Conservation (phyloP, 2,329 filamentous ascomycete species). For the Blumeriella jaapii region DNA sequence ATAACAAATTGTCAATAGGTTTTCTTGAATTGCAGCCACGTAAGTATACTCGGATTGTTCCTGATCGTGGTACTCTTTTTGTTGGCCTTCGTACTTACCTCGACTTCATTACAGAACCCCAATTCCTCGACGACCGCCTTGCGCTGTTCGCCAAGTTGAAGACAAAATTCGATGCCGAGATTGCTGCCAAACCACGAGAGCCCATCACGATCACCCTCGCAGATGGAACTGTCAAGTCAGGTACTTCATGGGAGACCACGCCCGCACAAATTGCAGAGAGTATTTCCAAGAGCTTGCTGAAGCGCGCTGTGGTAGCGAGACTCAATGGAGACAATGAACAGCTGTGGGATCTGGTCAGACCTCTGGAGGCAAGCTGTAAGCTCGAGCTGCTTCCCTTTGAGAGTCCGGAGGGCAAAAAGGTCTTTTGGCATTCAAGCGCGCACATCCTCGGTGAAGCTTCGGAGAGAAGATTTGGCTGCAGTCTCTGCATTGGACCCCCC, state of each 20-base stretch:
- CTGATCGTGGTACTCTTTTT: too few relatives aligned
- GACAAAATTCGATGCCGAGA: constrained; percentile 68
- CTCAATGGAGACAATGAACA: constrained; percentile 60
- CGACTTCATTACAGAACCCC: constrained; percentile 30
- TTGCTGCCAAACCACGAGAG: constrained; percentile 58
- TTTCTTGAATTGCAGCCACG: constrained; percentile 8
- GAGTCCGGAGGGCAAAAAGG: constrained; percentile 62
- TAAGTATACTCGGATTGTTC: not conserved
- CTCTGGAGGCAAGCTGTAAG: constrained; percentile 76
- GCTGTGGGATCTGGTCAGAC: constrained; percentile 87
- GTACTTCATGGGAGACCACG: constrained; percentile 85
- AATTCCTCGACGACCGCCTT: constrained; percentile 74
- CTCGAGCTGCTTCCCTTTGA: constrained; percentile 80
- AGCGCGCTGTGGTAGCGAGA: constrained; percentile 76
- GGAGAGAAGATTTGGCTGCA: constrained; percentile 82
- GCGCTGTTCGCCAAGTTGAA: constrained; percentile 83
- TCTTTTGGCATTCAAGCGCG: constrained; percentile 96
- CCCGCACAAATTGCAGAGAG: constrained; percentile 65
- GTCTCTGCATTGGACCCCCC: constrained; percentile 86
- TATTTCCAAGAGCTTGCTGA: constrained; percentile 76
- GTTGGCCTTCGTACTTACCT: constrained; percentile 28
- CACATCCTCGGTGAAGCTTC: constrained; percentile 93
- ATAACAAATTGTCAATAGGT: constrained; percentile 3
- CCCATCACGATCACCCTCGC: constrained; percentile 63
- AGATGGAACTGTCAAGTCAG: constrained; percentile 59